Evolutionary conservation across 1,284 basidiomycete genomes (phyloP).

Genomic region (Agaricales sp.): DNA sequence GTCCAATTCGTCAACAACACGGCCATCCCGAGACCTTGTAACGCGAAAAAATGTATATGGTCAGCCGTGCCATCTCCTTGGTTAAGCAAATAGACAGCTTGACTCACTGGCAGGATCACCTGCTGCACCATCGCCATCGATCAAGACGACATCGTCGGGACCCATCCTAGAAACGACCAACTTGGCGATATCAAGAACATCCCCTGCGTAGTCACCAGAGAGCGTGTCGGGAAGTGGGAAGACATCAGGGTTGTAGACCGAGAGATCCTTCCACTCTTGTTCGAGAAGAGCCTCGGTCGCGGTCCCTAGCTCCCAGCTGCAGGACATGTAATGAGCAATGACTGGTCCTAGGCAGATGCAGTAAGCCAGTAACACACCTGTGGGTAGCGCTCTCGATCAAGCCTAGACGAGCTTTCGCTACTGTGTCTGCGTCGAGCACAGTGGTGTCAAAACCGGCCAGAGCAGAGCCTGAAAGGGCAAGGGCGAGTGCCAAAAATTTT

Average conservation of each 20-base stretch:
- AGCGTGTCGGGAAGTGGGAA: conserved; percentile 26
- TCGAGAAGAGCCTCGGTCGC: conserved; percentile 56
- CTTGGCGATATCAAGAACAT: conserved; percentile 27
- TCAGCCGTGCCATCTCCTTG: background rate
- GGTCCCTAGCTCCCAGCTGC: conserved; percentile 66
- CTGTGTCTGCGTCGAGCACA: conserved; percentile 15
- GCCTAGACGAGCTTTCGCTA: conserved; percentile 17
- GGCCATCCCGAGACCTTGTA: conserved; percentile 43
- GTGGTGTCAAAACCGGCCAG: background rate
- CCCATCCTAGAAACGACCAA: background rate
- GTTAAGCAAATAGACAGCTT: conserved; percentile 1
- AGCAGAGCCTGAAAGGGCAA: background rate
- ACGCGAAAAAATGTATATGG: conserved; percentile 1
- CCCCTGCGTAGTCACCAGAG: conserved; percentile 21
- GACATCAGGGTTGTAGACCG: conserved; percentile 36
- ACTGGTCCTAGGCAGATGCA: background rate
- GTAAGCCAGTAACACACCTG: background rate
- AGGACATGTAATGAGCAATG: conserved; percentile 4
- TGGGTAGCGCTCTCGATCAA: conserved; percentile 1
- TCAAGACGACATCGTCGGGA: conserved; percentile 7
- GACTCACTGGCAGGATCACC: conserved; percentile 60
- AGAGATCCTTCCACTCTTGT: conserved; percentile 40
- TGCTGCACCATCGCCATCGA: conserved; percentile 40
- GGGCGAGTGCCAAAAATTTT: background rate
- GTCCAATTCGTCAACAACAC: conserved; percentile 54